Evolutionary conservation across 805 yeast species (phyloP).

Genomic region (Candida incommunis): DNA sequence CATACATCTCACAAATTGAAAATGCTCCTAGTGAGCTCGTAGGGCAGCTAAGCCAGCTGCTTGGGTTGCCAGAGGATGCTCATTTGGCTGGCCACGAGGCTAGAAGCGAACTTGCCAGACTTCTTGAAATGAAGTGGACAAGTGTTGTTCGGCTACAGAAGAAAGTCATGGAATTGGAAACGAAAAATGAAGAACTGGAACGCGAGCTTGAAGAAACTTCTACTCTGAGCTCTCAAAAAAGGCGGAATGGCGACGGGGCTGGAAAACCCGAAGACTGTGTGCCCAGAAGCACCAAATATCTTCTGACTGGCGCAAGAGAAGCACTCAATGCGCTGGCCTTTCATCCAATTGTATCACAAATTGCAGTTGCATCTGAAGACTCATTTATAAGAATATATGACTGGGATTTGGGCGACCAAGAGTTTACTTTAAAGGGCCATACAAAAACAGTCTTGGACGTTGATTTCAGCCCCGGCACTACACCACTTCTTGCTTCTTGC

Average conservation of each 20-base stretch:
- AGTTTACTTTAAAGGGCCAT: conserved; percentile 57
- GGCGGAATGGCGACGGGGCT: conserved; percentile 28
- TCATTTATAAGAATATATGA: conserved; percentile 70
- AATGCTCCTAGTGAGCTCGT: not conserved
- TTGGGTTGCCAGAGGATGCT: too few species aligned
- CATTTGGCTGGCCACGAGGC: too few species aligned
- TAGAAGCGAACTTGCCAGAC: not conserved
- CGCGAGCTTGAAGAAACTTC: conserved; percentile 21
- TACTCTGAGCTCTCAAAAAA: not conserved
- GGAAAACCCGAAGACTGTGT: conserved; percentile 43
- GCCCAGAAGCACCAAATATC: conserved; percentile 22
- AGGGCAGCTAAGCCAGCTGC: not conserved
- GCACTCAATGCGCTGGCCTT: conserved; percentile 49
- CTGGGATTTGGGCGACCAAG: conserved; percentile 45
- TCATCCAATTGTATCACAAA: conserved; percentile 59
- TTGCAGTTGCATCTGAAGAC: conserved; percentile 55
- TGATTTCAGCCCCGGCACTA: conserved; percentile 36
- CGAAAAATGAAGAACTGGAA: conserved; percentile 33
- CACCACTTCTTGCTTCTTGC: conserved; percentile 29
- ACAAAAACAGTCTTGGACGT: conserved; percentile 51
- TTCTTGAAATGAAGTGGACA: conserved; percentile 71
- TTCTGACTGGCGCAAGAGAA: conserved; percentile 40
- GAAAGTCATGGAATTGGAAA: conserved; percentile 53
- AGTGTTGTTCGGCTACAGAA: conserved; percentile 71
- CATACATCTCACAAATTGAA: not conserved